Percentiles rank a stretch among this genome's conserved stretches.
These are phyloP conservation scores for Pseudogymnoascus sp. DNA, from an alignment of 2,329 filamentous ascomycete species.

Conservation along the genomic window DNA sequence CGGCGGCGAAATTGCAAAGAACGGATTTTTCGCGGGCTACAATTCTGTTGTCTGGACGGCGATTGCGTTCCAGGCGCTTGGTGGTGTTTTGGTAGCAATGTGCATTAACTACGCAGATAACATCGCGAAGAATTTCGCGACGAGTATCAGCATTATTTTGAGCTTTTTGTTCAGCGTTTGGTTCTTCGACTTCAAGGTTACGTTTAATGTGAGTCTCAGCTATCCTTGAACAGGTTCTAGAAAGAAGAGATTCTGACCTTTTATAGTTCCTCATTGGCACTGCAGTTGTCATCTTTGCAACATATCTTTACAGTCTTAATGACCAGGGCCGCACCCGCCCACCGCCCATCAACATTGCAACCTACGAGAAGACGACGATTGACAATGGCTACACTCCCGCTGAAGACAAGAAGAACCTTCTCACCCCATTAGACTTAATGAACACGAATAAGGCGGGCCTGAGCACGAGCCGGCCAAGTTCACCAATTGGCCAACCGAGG, in stretches of 20 bases:
- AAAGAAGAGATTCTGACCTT: neutral
- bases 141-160: conserved; percentile 81
- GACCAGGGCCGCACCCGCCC: conserved; percentile 52
- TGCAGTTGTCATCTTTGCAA: conserved; percentile 66
- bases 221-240: neutral
- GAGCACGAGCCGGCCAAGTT: conserved; percentile 44
- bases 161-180: conserved; percentile 78
- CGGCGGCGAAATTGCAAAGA: conserved; percentile 69
- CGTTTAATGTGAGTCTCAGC: conserved; percentile 52
- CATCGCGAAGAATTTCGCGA: conserved; percentile 89
- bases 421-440: conserved; percentile 19
- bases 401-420: conserved; percentile 4
- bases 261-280: conserved; percentile 74
- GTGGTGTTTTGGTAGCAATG: conserved; percentile 74
- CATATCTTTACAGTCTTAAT: conserved; percentile 72
- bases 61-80: conserved; percentile 71
- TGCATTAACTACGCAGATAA: conserved; percentile 80
- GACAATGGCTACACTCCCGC: conserved; percentile 27
- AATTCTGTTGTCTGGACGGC: conserved; percentile 86
- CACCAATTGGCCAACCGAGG: conserved; percentile 36
- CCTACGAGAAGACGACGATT: conserved; percentile 58
- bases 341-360: conserved; percentile 58
- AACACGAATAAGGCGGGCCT: conserved; percentile 35
- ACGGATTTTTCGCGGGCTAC: conserved; percentile 92
- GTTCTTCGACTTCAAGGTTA: conserved; percentile 74